These are phyloP conservation scores for Thermomucor indicae-seudaticae DNA, from an alignment of 371 early-diverging fungal species.

Conservation along the genomic window DNA sequence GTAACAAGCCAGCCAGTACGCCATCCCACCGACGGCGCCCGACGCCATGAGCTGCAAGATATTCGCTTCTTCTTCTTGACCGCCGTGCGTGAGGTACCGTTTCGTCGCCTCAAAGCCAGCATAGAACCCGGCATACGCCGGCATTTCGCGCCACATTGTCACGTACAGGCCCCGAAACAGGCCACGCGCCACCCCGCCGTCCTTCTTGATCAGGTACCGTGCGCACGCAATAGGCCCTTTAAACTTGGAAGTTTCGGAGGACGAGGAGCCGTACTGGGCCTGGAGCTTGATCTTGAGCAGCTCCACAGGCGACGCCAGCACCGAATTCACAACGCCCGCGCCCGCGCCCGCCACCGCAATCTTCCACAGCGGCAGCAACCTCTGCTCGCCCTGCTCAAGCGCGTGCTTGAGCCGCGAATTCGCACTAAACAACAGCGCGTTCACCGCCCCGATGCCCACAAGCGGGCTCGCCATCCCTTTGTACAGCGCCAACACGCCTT, in stretches of 20 bases:
- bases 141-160: conserved; percentile 74
- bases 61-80: conserved; percentile 38
- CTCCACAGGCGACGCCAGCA: conserved; percentile 79
- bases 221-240: conserved; percentile 70
- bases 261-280: conserved; percentile 58
- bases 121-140: conserved; percentile 84
- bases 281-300: conserved; percentile 79
- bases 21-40: conserved; percentile 73
- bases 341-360: conserved; percentile 79
- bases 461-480: conserved; percentile 83
- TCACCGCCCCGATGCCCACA: conserved; percentile 80
- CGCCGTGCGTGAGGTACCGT: conserved; percentile 47
- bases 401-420: conserved; percentile 61
- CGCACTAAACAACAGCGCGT: conserved; percentile 77
- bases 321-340: conserved; percentile 69
- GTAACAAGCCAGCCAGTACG: conserved; percentile 80
- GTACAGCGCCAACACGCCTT: conserved; percentile 70
- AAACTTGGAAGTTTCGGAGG: conserved; percentile 12
- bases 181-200: conserved; percentile 67
- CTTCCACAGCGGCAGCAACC: conserved; percentile 46
- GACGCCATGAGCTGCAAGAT: conserved; percentile 65
- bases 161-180: conserved; percentile 79
- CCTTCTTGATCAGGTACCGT: conserved; percentile 50
- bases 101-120: conserved; percentile 75
- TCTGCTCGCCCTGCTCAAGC: conserved; percentile 38